Conservation (phyloP, 345 rosid genomes). For the Ceriops zippeliana region DNA sequence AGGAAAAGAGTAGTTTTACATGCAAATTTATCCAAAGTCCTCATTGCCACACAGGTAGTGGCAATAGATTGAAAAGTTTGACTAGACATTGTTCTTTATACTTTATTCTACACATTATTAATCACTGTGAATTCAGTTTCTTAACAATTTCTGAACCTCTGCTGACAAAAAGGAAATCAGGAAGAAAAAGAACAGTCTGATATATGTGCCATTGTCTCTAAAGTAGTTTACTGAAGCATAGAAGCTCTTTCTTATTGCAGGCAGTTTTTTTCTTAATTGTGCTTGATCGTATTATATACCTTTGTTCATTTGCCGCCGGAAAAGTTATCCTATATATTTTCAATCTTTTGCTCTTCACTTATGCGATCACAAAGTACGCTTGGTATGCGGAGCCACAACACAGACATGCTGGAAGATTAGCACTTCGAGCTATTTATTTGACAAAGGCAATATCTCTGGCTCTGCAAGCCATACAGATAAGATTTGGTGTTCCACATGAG, state of each 20-base stretch:
- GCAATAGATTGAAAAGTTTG: no score
- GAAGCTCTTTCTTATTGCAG: conserved; percentile 26
- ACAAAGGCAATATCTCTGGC: conserved; percentile 42
- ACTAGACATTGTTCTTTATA: no score
- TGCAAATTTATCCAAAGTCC: no score
- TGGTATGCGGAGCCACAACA: conserved; percentile 31
- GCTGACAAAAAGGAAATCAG: no score
- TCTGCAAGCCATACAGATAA: conserved; percentile 41
- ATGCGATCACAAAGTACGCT: conserved; percentile 36
- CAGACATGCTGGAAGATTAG: conserved; percentile 33
- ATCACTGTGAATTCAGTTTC: background rate
- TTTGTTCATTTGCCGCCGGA: conserved; percentile 45
- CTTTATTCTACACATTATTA: no score
- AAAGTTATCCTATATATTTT: conserved; percentile 40
- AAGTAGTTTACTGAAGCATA: conserved; percentile 5
- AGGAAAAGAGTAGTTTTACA: background rate
- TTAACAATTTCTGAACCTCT: background rate
- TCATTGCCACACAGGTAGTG: no score
- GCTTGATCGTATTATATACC: conserved; percentile 42
- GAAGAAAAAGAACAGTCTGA: no score
- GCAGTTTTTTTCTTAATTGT: conserved; percentile 48
- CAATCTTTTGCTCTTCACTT: conserved; percentile 37
- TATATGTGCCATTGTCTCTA: background rate
- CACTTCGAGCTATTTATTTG: conserved; percentile 43
- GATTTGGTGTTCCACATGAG: conserved; percentile 40